Percentiles rank a stretch among this genome's conserved stretches.
Conservation (phyloP, 2,329 filamentous ascomycete species). For the Alternaria gaisen region DNA sequence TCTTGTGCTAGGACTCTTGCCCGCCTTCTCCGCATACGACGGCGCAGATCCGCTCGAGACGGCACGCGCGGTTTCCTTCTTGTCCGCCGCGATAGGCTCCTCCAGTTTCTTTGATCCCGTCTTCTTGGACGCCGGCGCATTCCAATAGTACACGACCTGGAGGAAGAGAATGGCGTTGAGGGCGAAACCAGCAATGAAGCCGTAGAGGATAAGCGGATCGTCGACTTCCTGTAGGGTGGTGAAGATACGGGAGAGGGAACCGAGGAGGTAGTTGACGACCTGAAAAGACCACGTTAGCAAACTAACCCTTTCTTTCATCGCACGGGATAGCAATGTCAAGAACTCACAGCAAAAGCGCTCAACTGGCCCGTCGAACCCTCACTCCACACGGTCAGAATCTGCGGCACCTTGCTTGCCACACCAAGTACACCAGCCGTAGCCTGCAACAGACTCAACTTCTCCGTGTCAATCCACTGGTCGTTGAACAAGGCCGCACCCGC, state of each 20-base stretch:
- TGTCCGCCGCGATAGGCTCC: conserved; percentile 47
- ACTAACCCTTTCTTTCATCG: neutral
- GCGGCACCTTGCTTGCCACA: conserved; percentile 90
- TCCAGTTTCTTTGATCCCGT: conserved; percentile 50
- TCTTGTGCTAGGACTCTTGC: conserved; percentile 65
- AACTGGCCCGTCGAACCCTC: conserved; percentile 93
- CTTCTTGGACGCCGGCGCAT: conserved; percentile 56
- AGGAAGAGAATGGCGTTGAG: conserved; percentile 85
- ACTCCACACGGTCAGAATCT: conserved; percentile 86
- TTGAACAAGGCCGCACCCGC: conserved; percentile 75
- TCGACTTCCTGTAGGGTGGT: conserved; percentile 97
- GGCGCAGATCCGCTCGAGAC: conserved; percentile 48
- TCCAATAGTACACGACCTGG: conserved; percentile 99
- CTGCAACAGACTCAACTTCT: conserved; percentile 77
- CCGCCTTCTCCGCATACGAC: conserved; percentile 49
- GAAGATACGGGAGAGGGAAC: conserved; percentile 93
- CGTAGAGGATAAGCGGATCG: conserved; percentile 94
- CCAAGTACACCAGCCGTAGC: conserved; percentile 83
- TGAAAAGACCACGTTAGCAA: conserved; percentile 48
- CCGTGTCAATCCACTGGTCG: conserved; percentile 69
- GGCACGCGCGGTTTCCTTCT: conserved; percentile 41
- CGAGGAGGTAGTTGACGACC: conserved; percentile 98
- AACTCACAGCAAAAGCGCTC: conserved; percentile 89
- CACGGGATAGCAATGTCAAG: neutral
- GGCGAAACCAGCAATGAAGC: conserved; percentile 89